phyloP scores from a whole-genome alignment of 345 rosid species.

The Balakata baccata region DNA sequence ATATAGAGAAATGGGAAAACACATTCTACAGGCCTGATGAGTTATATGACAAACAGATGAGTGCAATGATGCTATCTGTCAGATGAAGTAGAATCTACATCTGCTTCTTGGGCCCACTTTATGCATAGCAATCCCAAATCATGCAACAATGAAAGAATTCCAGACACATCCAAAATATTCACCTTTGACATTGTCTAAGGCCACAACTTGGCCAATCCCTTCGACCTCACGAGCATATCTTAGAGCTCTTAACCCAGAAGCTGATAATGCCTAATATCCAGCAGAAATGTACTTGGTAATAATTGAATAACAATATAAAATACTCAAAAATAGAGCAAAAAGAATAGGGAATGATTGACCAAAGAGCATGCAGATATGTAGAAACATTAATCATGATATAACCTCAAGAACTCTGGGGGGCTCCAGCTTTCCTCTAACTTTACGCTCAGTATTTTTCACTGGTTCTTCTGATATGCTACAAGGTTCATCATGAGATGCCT shows the following conservation, averaged over 20 bases:
- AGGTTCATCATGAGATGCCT: conserved; percentile 40
- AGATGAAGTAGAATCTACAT: not conserved
- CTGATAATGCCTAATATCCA: conserved; percentile 75
- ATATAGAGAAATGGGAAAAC: not conserved
- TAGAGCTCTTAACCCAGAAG: conserved; percentile 90
- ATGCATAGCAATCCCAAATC: not conserved
- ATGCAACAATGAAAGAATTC: not conserved
- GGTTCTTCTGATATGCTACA: conserved; percentile 42
- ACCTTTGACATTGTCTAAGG: conserved; percentile 96
- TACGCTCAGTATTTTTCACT: conserved; percentile 39
- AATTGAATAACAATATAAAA: conserved; percentile 1
- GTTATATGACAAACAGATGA: not conserved
- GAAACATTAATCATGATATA: conserved; percentile 14
- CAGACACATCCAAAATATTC: conserved; percentile 13
- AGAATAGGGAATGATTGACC: conserved; percentile 2
- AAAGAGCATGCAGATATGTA: not conserved
- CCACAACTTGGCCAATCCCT: conserved; percentile 90
- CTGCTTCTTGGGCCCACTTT: not conserved
- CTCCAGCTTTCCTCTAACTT: conserved; percentile 53
- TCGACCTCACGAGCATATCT: conserved; percentile 94
- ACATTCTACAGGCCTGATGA: not conserved
- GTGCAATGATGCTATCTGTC: not conserved
- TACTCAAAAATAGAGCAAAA: not conserved
- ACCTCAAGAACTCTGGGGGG: conserved; percentile 95
- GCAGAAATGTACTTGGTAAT: conserved; percentile 6